Evolutionary conservation across 2,329 filamentous ascomycete species (phyloP).

Genomic region (Cladophialophora chaetospira): DNA sequence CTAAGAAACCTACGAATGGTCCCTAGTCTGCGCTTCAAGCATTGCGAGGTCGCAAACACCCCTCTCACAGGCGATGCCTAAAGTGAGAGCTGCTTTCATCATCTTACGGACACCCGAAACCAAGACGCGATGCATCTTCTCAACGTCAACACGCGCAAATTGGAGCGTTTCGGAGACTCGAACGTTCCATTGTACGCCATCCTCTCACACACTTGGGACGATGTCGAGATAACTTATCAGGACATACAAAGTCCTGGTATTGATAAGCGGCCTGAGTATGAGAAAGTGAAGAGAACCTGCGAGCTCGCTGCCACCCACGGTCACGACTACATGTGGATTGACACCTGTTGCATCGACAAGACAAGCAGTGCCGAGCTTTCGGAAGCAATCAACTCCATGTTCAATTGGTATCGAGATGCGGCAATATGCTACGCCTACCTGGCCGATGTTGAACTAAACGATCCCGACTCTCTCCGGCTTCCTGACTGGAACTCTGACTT

Average conservation of each 20-base stretch:
- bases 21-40: too few species aligned
- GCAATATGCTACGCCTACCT: slow-evolving; percentile 30
- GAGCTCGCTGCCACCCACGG: not conserved
- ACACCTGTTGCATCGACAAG: slow-evolving; percentile 34
- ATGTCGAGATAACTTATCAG: slow-evolving; percentile 20
- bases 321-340: slow-evolving; percentile 30
- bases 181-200: too few species aligned
- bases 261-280: slow-evolving; percentile 7
- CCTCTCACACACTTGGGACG: slow-evolving; percentile 15
- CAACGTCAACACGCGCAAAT: too few species aligned
- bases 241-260: not conserved
- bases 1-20: too few species aligned
- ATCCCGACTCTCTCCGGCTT: too few species aligned
- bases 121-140: too few species aligned
- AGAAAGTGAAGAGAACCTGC: slow-evolving; percentile 6
- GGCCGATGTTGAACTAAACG: not conserved
- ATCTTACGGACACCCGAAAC: too few species aligned
- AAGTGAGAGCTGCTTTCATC: too few species aligned
- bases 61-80: too few species aligned
- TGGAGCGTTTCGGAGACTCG: too few species aligned
- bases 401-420: slow-evolving; percentile 30
- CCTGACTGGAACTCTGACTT: too few species aligned
- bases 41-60: too few species aligned
- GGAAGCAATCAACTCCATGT: slow-evolving; percentile 32
- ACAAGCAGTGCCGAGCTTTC: slow-evolving; percentile 25